Evolutionary conservation across 192 early-diverging fungal genomes (phyloP), one percentile per base, ranked within the genome.

Genomic region (Umbelopsis sp.): DNA sequence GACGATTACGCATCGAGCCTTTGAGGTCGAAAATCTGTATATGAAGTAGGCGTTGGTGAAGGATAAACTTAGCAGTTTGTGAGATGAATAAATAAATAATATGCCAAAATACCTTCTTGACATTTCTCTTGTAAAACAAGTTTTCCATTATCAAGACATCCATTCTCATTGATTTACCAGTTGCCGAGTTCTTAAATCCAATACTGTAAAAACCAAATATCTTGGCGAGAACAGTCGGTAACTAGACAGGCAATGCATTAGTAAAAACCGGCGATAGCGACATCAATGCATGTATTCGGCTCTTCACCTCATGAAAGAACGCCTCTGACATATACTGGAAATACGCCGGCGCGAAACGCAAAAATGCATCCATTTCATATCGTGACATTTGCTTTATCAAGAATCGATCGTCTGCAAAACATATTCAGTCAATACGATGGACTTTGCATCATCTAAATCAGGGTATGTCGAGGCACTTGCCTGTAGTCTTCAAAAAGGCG

Each of bases 101-200:
- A 45, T 6, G 18, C 11, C 16, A 53, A 53, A 46, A 37, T 83
- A 90, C 90, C 77, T 82, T 87, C 33, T 80, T 83, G 46, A 93
- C 86, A 46, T 83, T 86, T 33, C 94, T 88, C 46, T 95, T 86
- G 67, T 92, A 97, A 72, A 95, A 98, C 30, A 98, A 73, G 67
- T 98, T 98, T 74, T 98, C 97, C 97, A 97, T 97, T 5, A 98
- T 91, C 20, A 97, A 78, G 15, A 97, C 88, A 79, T 95, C 93
- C 88, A 98, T 90, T 49, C 92, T 91, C 72, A 91, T 85, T 22
- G 82, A 86, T 67, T 91, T 89, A 22, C 94, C 91, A 1, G 90
- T 89, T 0, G 88, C 81, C 12, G 89, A 84, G 69, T 94, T 96
- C 64, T 92, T 95, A 74, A 85, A 95, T 0, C 93, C 91, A 15